A percentile compares a stretch with the other conserved stretches of the same genome.
Conservation (phyloP, 78 protist species). For the Tieghemostelium lacteum region DNA sequence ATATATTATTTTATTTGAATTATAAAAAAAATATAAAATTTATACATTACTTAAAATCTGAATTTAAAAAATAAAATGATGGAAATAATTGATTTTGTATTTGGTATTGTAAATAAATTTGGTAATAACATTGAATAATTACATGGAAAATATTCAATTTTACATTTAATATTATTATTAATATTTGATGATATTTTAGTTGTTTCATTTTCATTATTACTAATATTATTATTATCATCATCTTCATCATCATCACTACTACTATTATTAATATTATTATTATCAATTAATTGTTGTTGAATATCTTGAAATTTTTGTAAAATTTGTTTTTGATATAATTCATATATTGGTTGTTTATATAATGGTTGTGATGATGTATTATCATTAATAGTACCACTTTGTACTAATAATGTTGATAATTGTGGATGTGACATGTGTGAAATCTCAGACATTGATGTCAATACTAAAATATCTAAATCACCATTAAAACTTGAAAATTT, state of each 20-base stretch:
- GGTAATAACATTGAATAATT: not conserved
- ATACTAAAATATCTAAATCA: not conserved
- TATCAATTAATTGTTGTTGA: not conserved
- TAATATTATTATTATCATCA: not conserved
- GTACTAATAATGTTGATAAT: not conserved
- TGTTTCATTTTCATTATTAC: not conserved
- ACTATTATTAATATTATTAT: not conserved
- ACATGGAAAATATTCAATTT: conserved; percentile 13
- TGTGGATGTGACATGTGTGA: conserved; percentile 67
- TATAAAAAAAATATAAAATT: not conserved
- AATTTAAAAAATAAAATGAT: conserved; percentile 12
- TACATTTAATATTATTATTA: too few species aligned
- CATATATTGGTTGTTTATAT: not conserved
- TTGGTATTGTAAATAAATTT: conserved; percentile 47
- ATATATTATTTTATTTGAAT: not conserved
- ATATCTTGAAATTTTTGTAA: not conserved
- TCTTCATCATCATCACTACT: not conserved
- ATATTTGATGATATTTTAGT: too few species aligned
- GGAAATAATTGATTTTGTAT: conserved; percentile 36
- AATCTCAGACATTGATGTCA: conserved; percentile 2
- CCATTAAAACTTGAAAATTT: not conserved
- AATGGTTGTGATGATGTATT: not conserved
- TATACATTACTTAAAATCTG: conserved; percentile 9
- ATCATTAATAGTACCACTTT: not conserved
- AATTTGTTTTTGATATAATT: not conserved